A percentile compares a stretch with the other conserved stretches of the same genome.
These are phyloP conservation scores for Tolypocladium pustulatum DNA, from an alignment of 2,329 filamentous ascomycete species.

Conservation along the genomic window DNA sequence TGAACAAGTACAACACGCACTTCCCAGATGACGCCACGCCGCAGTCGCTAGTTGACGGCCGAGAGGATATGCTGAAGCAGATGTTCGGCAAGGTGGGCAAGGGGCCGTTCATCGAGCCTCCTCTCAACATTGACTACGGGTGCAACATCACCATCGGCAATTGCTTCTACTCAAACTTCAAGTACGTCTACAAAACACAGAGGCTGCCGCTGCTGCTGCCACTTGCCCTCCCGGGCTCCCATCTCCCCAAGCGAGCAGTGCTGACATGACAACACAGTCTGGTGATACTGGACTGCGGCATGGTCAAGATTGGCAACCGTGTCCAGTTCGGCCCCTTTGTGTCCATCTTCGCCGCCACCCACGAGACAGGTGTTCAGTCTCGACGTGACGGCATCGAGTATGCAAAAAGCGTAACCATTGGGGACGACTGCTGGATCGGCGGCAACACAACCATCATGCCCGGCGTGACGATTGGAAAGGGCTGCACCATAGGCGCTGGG, in stretches of 20 bases:
- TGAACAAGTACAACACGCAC: slow-evolving; percentile 47
- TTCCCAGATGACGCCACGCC: slow-evolving; percentile 37
- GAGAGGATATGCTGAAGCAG: slow-evolving; percentile 34
- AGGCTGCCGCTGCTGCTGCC: background rate
- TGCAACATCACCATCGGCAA: slow-evolving; percentile 53
- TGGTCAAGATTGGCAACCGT: slow-evolving; percentile 58
- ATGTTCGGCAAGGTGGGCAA: slow-evolving; percentile 40
- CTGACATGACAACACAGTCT: slow-evolving; percentile 20
- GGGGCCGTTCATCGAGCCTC: slow-evolving; percentile 48
- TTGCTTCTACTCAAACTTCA: slow-evolving; percentile 50
- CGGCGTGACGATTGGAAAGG: slow-evolving; percentile 41
- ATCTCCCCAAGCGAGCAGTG: background rate
- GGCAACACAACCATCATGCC: slow-evolving; percentile 38
- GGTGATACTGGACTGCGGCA: slow-evolving; percentile 63
- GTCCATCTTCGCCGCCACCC: slow-evolving; percentile 58
- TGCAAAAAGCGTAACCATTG: slow-evolving; percentile 34
- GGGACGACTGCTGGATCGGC: slow-evolving; percentile 46
- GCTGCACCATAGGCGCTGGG: slow-evolving; percentile 38
- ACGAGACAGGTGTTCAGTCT: slow-evolving; percentile 52
- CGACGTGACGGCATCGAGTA: slow-evolving; percentile 37
- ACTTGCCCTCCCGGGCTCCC: background rate
- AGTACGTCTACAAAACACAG: slow-evolving; percentile 9
- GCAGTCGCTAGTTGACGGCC: slow-evolving; percentile 25
- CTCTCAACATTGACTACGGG: slow-evolving; percentile 54
- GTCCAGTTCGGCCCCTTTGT: slow-evolving; percentile 66